A percentile compares a stretch with the other conserved stretches of the same genome.
These are phyloP conservation scores for Mucuna pruriens DNA, from an alignment of 306 rosid genomes.

Conservation along the genomic window DNA sequence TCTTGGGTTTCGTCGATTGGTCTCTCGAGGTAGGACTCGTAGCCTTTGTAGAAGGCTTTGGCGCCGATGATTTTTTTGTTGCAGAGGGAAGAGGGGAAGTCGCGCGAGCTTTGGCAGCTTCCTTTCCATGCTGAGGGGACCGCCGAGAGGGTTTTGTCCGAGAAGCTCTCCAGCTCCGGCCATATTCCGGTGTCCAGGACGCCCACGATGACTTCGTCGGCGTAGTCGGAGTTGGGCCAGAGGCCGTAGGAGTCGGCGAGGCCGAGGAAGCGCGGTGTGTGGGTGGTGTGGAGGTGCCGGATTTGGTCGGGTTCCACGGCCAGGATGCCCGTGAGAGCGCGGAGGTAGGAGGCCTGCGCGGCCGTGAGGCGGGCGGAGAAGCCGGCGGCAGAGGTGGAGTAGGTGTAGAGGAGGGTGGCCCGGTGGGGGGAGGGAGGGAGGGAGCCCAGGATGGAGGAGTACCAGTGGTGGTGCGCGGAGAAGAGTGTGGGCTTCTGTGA, in stretches of 20 bases:
- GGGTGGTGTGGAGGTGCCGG: constrained; percentile 82
- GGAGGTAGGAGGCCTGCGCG: constrained; percentile 55
- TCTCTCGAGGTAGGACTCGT: constrained; percentile 49
- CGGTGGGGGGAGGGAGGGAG: constrained; percentile 71
- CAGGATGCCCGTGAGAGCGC: constrained; percentile 45
- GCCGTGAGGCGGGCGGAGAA: constrained; percentile 71
- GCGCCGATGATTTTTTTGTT: constrained; percentile 81
- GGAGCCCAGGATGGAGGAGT: constrained; percentile 65
- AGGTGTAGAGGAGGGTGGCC: constrained; percentile 67
- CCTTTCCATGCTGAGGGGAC: constrained; percentile 75
- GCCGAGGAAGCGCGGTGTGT: constrained; percentile 68
- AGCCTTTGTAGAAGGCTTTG: constrained; percentile 62
- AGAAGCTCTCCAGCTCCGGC: constrained; percentile 77
- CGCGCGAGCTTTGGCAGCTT: constrained; percentile 39
- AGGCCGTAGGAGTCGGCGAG: constrained; percentile 61
- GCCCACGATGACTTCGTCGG: constrained; percentile 70
- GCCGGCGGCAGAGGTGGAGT: constrained; percentile 61
- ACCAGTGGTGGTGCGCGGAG: constrained; percentile 68
- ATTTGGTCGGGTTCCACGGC: constrained; percentile 70
- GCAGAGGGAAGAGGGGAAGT: constrained; percentile 63
- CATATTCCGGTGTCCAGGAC: constrained; percentile 86
- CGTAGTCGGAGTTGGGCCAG: constrained; percentile 67
- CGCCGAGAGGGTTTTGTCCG: constrained; percentile 50
- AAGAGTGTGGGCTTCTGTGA: constrained; percentile 59
- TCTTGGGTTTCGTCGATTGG: constrained; percentile 61